These are phyloP conservation scores for Mesembryanthemum crystallinum DNA, from an alignment of 148 eudicot species.

Conservation along the genomic window DNA sequence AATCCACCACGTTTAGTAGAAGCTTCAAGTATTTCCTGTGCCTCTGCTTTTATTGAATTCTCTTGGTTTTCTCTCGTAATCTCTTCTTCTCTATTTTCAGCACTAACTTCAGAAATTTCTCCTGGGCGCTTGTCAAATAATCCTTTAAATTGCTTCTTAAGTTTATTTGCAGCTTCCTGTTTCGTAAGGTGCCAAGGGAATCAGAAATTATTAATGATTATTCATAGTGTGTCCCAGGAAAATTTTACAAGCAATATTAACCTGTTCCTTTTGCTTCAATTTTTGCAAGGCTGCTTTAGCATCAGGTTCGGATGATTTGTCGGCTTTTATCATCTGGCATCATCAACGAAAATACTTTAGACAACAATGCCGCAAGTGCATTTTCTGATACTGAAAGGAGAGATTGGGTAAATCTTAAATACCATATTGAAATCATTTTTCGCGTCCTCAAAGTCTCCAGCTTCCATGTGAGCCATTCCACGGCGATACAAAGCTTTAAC, in stretches of 20 bases:
- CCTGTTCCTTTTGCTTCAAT: slow-evolving; percentile 92
- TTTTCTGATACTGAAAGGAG: not conserved
- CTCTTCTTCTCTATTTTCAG: slow-evolving; percentile 26
- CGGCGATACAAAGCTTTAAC: slow-evolving; percentile 94
- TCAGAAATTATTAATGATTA: slow-evolving; percentile 2
- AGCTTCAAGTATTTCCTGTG: slow-evolving; percentile 30
- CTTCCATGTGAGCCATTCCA: slow-evolving; percentile 91
- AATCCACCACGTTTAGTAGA: slow-evolving; percentile 34
- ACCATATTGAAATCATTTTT: slow-evolving; percentile 83
- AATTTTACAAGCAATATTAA: slow-evolving; percentile 7
- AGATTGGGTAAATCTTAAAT: slow-evolving; percentile 8
- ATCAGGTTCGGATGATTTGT: slow-evolving; percentile 83
- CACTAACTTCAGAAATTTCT: slow-evolving; percentile 66
- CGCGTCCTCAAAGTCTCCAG: slow-evolving; percentile 91
- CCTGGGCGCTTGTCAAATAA: slow-evolving; percentile 90
- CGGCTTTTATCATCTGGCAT: slow-evolving; percentile 70
- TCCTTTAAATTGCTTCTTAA: slow-evolving; percentile 87
- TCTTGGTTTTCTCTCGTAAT: slow-evolving; percentile 20
- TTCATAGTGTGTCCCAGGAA: not conserved
- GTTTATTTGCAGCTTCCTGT: slow-evolving; percentile 74
- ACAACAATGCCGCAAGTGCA: slow-evolving; percentile 9
- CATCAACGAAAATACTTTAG: slow-evolving; percentile 18
- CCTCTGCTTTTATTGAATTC: slow-evolving; percentile 30
- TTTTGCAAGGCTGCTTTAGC: slow-evolving; percentile 84
- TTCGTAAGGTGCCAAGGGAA: not conserved